Evolutionary conservation across 164 flowering plant genomes (phyloP), one percentile per base, ranked within the genome.

Genomic region (Buxus sempervirens): DNA sequence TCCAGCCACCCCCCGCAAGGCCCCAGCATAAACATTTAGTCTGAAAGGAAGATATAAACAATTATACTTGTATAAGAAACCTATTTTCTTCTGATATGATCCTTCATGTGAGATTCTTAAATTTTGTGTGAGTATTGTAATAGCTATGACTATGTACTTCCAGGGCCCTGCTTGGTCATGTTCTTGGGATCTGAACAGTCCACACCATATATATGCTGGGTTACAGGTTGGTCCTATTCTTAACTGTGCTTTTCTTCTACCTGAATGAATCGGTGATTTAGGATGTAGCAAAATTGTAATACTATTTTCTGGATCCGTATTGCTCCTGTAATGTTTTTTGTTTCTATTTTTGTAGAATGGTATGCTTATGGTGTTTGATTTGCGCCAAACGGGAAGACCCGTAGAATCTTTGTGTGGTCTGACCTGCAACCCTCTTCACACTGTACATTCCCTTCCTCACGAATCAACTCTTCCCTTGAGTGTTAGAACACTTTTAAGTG

Each of bases 101-200:
- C 38, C 7, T 3, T 3, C 7, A 32, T 3, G 3, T 32, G 7
- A 32, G 7, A 32, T 7, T 32, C 7, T 32, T 32, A 32, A 3
- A 32, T 32, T 32, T 32, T 32, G 38, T 32, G 38, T 32, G 7
- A 32, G 3, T 32, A 3, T 3, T 32, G 38, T 32, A 32, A 32
- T 32, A 32, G 38, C 38, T 32, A 32, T 32, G 56, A 25, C 23
- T 0, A 38, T 72, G 36, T 69, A 22, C 75, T 72, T 75, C 53
- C 80, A 92, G 98, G 88, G 68, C 59, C 80, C 96, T 75, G 94
- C 96, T 71, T 95, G 98, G 98, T 88, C 99, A 62, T 92, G 99
- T 71, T 83, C 98, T 49, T 95, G 99, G 98, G 96, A 92, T 80
- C 57, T 77, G 65, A 78, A 80, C 68, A 59, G 66, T 73, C 72